Evolutionary conservation across 208 protist species (phyloP).

Genomic region (Wallacemonas sp.): DNA sequence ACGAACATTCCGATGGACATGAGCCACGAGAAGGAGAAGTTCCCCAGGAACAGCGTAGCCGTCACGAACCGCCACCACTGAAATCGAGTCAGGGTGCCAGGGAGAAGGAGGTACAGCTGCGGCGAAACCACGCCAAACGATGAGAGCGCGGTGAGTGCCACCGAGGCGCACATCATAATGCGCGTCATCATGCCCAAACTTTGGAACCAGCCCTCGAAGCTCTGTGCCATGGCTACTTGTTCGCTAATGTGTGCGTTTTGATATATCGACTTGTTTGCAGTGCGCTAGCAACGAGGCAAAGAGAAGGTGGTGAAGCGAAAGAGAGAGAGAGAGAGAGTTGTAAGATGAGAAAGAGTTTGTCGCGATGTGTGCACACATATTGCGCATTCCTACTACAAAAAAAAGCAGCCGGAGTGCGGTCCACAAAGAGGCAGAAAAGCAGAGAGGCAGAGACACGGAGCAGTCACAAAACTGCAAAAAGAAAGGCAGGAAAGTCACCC

Average conservation of each 20-base stretch:
- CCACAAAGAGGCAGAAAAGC: too few relatives aligned
- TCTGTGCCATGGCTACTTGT: slow-evolving; percentile 42
- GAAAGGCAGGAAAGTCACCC: too few relatives aligned
- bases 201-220: slow-evolving; percentile 78
- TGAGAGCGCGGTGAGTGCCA: slow-evolving; percentile 47
- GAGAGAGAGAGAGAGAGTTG: too few relatives aligned
- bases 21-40: slow-evolving; percentile 80
- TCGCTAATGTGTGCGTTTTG: neutral
- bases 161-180: slow-evolving; percentile 32
- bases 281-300: too few relatives aligned
- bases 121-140: slow-evolving; percentile 44
- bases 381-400: too few relatives aligned
- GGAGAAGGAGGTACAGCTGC: slow-evolving; percentile 37
- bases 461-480: too few relatives aligned
- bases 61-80: slow-evolving; percentile 77
- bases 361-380: too few relatives aligned
- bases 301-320: too few relatives aligned
- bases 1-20: slow-evolving; percentile 82
- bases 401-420: too few relatives aligned
- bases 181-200: slow-evolving; percentile 63
- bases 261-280: neutral
- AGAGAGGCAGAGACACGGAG: too few relatives aligned
- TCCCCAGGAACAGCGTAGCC: slow-evolving; percentile 74
- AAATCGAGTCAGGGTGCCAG: slow-evolving; percentile 36
- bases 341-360: too few relatives aligned